Evolutionary conservation across 140 eudicot species (phyloP).

Genomic region (Cichorium intybus): DNA sequence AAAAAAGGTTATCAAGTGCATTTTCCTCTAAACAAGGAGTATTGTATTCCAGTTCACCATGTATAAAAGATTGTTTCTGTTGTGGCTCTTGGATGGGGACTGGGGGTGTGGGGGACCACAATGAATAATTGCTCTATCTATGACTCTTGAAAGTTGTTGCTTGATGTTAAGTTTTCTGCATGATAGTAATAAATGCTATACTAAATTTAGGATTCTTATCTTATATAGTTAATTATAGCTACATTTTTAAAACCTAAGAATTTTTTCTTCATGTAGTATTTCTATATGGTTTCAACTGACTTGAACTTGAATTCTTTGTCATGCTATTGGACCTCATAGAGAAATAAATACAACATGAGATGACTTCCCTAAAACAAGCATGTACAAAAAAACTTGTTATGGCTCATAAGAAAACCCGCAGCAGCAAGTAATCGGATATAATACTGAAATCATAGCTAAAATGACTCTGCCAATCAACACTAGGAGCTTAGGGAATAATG

Average conservation of each 20-base stretch:
- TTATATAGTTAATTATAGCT: conserved; percentile 1
- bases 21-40: conserved; percentile 14
- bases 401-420: too few relatives aligned
- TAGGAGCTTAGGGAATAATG: too few relatives aligned
- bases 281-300: neutral
- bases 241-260: neutral
- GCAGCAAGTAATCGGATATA: too few relatives aligned
- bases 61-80: conserved; percentile 1
- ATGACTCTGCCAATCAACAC: too few relatives aligned
- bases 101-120: conserved; percentile 24
- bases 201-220: neutral
- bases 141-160: conserved; percentile 14
- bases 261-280: neutral
- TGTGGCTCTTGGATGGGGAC: conserved; percentile 21
- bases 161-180: neutral
- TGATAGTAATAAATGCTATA: neutral
- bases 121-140: neutral
- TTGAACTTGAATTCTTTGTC: neutral
- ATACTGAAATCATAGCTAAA: too few relatives aligned
- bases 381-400: too few relatives aligned
- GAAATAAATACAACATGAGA: too few relatives aligned
- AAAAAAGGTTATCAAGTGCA: neutral
- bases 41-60: neutral
- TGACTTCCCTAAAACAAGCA: too few relatives aligned
- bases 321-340: neutral